Percentiles rank a stretch among this genome's conserved stretches.
phyloP scores from a whole-genome alignment of 1,284 basidiomycete species.

The Fistulina hepatica region DNA sequence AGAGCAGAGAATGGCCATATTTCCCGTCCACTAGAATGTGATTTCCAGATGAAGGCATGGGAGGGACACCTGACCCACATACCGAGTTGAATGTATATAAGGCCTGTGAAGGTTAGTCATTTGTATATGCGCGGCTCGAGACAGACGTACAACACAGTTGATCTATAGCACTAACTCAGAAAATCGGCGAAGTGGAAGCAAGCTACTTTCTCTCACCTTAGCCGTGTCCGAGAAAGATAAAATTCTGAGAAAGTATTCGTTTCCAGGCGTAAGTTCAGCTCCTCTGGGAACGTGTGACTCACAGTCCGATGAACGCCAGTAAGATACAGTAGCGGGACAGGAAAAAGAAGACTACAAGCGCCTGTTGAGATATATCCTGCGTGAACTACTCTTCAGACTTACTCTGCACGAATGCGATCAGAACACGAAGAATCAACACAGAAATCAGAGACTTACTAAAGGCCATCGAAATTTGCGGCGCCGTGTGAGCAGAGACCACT shows the following conservation, averaged over 20 bases:
- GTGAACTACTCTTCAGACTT: not conserved
- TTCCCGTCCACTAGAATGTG: conserved; percentile 41
- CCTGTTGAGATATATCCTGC: conserved; percentile 8
- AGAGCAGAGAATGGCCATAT: conserved; percentile 51
- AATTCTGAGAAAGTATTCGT: conserved; percentile 29
- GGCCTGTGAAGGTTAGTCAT: conserved; percentile 28
- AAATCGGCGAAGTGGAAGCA: conserved; percentile 1
- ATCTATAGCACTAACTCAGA: conserved; percentile 29
- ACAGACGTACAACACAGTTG: conserved; percentile 42
- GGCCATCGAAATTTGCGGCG: conserved; percentile 53
- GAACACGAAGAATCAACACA: not conserved
- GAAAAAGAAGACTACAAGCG: conserved; percentile 48
- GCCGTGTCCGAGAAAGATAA: conserved; percentile 42
- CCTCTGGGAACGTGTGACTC: conserved; percentile 14
- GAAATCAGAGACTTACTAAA: conserved; percentile 33
- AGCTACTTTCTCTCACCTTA: conserved; percentile 26
- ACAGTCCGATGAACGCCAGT: conserved; percentile 52
- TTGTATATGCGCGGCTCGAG: conserved; percentile 1
- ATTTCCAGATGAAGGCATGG: not conserved
- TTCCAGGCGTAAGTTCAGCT: not conserved
- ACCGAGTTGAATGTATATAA: conserved; percentile 61
- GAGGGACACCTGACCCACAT: conserved; percentile 14
- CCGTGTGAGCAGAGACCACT: conserved; percentile 48
- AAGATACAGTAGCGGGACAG: conserved; percentile 60
- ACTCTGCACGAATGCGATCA: conserved; percentile 6